Percentiles rank a stretch among this genome's conserved stretches.
Evolutionary conservation across 1,139 yeast species (phyloP).

Genomic region (Komagataea norvegica): DNA sequence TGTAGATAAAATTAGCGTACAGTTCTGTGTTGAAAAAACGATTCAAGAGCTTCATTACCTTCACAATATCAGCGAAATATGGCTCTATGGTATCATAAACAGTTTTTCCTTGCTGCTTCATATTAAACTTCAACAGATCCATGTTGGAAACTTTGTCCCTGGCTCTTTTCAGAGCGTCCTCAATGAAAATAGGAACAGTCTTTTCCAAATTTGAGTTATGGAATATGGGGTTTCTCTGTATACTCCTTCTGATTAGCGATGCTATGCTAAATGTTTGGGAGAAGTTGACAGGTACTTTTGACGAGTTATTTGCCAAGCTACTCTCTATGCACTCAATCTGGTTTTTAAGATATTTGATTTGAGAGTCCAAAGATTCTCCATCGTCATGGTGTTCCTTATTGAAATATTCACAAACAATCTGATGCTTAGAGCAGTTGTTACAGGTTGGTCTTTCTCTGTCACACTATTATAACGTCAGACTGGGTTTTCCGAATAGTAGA

Average conservation of each 20-base stretch:
- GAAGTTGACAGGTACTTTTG: slow-evolving; percentile 3
- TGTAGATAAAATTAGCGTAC: slow-evolving; percentile 3
- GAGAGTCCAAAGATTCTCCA: slow-evolving; percentile 6
- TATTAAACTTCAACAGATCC: slow-evolving; percentile 9
- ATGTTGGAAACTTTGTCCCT: slow-evolving; percentile 6
- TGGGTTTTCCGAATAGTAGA: no score
- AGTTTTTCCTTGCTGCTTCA: slow-evolving; percentile 8
- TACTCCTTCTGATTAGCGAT: slow-evolving; percentile 4
- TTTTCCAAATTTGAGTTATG: not conserved
- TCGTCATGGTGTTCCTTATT: slow-evolving; percentile 2
- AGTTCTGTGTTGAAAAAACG: slow-evolving; percentile 10
- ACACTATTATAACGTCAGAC: slow-evolving; percentile 4
- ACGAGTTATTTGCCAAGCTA: not conserved
- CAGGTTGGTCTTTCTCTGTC: slow-evolving; percentile 8
- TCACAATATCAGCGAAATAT: slow-evolving; percentile 2
- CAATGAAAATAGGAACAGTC: slow-evolving; percentile 7
- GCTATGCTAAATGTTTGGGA: slow-evolving; percentile 7
- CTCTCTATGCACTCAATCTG: slow-evolving; percentile 8
- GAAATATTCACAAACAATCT: slow-evolving; percentile 8
- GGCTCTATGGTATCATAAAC: slow-evolving; percentile 5
- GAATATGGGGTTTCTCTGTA: not conserved
- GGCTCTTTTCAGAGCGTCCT: slow-evolving; percentile 8
- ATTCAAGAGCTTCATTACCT: not conserved
- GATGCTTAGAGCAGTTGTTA: slow-evolving; percentile 7
- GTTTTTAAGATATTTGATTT: slow-evolving; percentile 4